phyloP scores from a whole-genome alignment of 306 rosid species.

The Quercus wislizeni region DNA sequence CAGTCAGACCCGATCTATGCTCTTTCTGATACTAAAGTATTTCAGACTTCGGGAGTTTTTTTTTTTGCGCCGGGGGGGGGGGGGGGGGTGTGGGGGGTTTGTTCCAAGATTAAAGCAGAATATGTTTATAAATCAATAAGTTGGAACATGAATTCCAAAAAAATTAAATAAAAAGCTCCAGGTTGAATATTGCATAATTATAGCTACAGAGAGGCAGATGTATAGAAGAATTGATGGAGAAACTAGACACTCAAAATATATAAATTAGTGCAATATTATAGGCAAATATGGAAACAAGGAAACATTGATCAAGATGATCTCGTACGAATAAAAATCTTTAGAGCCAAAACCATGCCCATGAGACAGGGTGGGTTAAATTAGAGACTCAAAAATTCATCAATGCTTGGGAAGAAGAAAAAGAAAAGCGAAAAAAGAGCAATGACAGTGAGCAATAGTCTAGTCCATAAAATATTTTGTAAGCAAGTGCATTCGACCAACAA shows the following conservation, averaged over 20 bases:
- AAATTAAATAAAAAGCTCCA: neutral
- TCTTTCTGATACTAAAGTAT: neutral
- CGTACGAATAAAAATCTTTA: neutral
- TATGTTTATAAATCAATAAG: no score
- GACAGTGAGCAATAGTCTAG: neutral
- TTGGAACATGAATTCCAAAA: neutral
- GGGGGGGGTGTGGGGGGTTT: no score
- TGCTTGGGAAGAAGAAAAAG: neutral
- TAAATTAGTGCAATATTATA: neutral
- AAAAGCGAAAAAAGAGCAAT: neutral
- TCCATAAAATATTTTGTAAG: neutral
- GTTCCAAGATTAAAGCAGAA: no score
- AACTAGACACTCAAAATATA: neutral
- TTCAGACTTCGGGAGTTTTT: neutral
- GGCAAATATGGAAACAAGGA: neutral
- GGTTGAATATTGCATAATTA: neutral
- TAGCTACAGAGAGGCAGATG: neutral
- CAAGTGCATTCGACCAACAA: neutral
- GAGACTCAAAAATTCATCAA: neutral
- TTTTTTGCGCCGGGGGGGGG: no score
- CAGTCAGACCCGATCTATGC: neutral
- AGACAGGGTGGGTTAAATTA: neutral
- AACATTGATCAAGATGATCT: neutral
- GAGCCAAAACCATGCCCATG: neutral
- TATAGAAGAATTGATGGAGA: neutral